Base-by-base conservation (phyloP, 805 yeast species). In the Saccharomycopsis lassenensis region DNA sequence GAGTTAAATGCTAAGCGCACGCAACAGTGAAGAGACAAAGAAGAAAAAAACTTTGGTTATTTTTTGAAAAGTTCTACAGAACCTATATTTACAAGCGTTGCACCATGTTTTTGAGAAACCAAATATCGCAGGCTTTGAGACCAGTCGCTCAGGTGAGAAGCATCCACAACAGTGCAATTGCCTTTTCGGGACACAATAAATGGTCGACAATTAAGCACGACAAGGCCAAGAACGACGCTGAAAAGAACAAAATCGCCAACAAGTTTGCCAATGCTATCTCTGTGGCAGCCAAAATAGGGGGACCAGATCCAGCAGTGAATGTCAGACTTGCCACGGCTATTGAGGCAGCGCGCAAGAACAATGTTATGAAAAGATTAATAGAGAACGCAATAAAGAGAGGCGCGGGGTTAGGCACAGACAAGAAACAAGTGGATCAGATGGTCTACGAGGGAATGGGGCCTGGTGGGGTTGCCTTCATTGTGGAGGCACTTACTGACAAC, bases 181-280 rank as follows among this genome's bases (percentile, higher is more conserved):
- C 7, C 7, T 30, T 23, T 8, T 75, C 85, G 0, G 98, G 98
- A 1, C 98, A 89, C 56, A 79, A 84, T 24, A 89, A 87, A 57
- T 89, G 98, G 98, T 83, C 93, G 29, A 84, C 82, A 32, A 89
- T 91, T 48, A 81, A 86, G 52, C 96, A 86, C 53, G 91, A 82
- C 53, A 89, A 89, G 58, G 94, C 94, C 37, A 83, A 84, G 45
- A 85, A 86, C 51, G 98, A 89, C 59, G 82, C 85, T 15, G 74
- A 69, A 40, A 77, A 73, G 54, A 77, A 84, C 41, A 69, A 74
- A 38, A 63, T 74, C 20, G 75, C 84, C 4, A 79, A 77, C 48
- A 73, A 76, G 47, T 63, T 81, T 50, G 79, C 95, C 4, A 69
- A 74, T 30, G 69, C 74, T 48, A 82, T 89, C 41, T 74, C 81